Evolutionary conservation across 257 asterid genomes (phyloP).

Genomic region (Knoxia roxburghii): DNA sequence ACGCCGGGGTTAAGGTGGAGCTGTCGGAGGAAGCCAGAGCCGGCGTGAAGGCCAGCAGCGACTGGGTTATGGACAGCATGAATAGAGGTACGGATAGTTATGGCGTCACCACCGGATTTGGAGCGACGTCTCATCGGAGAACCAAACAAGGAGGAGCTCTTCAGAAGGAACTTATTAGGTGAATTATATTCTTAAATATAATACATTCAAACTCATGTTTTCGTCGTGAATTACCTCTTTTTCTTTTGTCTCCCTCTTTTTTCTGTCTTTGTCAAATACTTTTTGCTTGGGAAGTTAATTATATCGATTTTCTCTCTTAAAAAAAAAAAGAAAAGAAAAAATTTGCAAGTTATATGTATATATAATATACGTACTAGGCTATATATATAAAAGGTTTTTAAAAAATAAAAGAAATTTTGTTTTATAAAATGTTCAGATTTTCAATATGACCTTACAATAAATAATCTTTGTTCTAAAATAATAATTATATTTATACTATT

Average conservation of each 20-base stretch:
- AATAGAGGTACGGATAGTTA: constrained; percentile 34
- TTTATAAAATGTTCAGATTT: too few relatives aligned
- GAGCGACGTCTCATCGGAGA: constrained; percentile 40
- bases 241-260: neutral
- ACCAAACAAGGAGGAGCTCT: constrained; percentile 40
- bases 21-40: constrained; percentile 36
- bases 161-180: constrained; percentile 41
- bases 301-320: neutral
- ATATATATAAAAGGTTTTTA: too few relatives aligned
- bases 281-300: neutral
- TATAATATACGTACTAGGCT: too few relatives aligned
- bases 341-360: too few relatives aligned
- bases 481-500: too few relatives aligned
- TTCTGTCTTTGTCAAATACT: neutral
- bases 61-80: constrained; percentile 40
- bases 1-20: constrained; percentile 20
- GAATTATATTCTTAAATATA: neutral
- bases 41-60: constrained; percentile 40
- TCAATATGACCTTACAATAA: too few relatives aligned
- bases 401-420: too few relatives aligned
- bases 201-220: neutral
- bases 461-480: too few relatives aligned
- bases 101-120: constrained; percentile 43
- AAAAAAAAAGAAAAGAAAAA: too few relatives aligned
- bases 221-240: neutral